phyloP scores from a whole-genome alignment of 441 rosid species.

The Populus tomentosa region DNA sequence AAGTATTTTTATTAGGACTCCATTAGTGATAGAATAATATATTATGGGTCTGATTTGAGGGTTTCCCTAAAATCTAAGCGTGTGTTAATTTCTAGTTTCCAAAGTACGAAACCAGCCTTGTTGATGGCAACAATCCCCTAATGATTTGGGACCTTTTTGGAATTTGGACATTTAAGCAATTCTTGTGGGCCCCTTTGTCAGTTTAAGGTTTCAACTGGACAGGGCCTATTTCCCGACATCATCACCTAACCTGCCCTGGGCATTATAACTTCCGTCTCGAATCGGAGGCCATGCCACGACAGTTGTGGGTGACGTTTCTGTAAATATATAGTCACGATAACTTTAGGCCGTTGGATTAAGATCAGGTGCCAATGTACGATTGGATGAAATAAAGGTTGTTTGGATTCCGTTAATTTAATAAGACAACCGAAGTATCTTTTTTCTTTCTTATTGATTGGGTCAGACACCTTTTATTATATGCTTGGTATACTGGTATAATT shows the following conservation, averaged over 20 bases:
- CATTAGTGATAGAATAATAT: too few relatives aligned
- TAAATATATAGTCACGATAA: too few relatives aligned
- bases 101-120: neutral
- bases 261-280: neutral
- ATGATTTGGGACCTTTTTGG: neutral
- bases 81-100: neutral
- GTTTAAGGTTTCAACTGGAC: neutral
- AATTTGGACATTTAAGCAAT: neutral
- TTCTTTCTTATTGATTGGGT: too few relatives aligned
- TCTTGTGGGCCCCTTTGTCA: neutral
- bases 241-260: neutral
- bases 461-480: too few relatives aligned
- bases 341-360: too few relatives aligned
- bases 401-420: too few relatives aligned
- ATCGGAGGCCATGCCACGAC: neutral
- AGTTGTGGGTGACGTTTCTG: neutral
- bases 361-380: too few relatives aligned
- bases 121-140: neutral
- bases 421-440: too few relatives aligned
- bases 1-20: too few relatives aligned
- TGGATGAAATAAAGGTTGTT: too few relatives aligned
- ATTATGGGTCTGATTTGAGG: too few relatives aligned
- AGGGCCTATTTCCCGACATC: neutral
- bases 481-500: too few relatives aligned
- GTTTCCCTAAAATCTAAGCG: neutral